Evolutionary conservation across 1,284 basidiomycete genomes (phyloP).

Genomic region (Cryptococcus sp.): DNA sequence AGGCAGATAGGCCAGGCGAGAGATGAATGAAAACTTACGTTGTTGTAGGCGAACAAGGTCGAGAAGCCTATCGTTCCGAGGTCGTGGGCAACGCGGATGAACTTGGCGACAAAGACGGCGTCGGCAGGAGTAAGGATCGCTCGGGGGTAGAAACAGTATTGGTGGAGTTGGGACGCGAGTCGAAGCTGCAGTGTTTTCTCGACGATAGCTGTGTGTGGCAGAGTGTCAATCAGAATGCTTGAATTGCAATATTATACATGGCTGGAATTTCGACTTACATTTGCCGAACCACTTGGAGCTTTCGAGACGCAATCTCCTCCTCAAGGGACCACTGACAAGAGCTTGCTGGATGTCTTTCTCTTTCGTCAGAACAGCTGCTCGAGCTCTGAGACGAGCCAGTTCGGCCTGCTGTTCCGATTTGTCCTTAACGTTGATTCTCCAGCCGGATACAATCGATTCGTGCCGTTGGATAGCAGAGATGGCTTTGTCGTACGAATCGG

Average conservation of each 20-base stretch:
- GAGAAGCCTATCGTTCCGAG: slow-evolving; percentile 85
- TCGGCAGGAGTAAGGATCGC: slow-evolving; percentile 92
- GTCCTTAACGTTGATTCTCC: slow-evolving; percentile 23
- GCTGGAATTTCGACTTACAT: slow-evolving; percentile 54
- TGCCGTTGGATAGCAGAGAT: slow-evolving; percentile 49
- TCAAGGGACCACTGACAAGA: slow-evolving; percentile 60
- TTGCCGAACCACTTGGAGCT: slow-evolving; percentile 86
- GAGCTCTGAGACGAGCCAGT: slow-evolving; percentile 26
- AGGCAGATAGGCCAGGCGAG: not conserved
- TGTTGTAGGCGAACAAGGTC: slow-evolving; percentile 82
- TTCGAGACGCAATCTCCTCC: slow-evolving; percentile 75
- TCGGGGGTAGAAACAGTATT: slow-evolving; percentile 90
- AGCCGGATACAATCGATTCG: slow-evolving; percentile 43
- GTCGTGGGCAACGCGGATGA: slow-evolving; percentile 82
- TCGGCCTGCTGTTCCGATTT: slow-evolving; percentile 32
- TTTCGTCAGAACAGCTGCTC: slow-evolving; percentile 32
- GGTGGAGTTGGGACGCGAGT: slow-evolving; percentile 51
- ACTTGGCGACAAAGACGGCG: slow-evolving; percentile 89
- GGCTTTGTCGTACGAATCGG: slow-evolving; percentile 53
- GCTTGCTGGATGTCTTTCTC: slow-evolving; percentile 45
- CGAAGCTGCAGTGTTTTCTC: slow-evolving; percentile 23
- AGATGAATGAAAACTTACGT: slow-evolving; percentile 57
- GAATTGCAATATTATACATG: not conserved
- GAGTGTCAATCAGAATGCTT: not conserved
- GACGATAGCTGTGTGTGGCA: slow-evolving; percentile 22